phyloP scores from a whole-genome alignment of 2,329 filamentous ascomycete genomes.

The Orbilia javanica region DNA sequence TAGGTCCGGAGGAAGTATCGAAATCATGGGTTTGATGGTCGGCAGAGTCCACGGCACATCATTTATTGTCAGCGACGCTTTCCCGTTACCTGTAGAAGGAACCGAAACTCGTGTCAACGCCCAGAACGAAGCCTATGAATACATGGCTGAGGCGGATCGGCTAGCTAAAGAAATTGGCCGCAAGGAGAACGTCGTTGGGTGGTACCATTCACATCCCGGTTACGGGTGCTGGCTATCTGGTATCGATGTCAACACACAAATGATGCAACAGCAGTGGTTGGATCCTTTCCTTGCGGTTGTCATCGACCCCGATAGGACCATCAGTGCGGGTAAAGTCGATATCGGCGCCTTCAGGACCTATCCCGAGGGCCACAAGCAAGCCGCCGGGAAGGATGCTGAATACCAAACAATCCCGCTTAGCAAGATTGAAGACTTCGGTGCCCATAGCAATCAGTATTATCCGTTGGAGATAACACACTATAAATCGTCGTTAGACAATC shows the following conservation, averaged over 20 bases:
- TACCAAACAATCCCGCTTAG: slow-evolving; percentile 86
- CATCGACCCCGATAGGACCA: slow-evolving; percentile 94
- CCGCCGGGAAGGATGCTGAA: slow-evolving; percentile 70
- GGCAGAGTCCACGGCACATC: slow-evolving; percentile 86
- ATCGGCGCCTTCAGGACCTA: slow-evolving; percentile 97
- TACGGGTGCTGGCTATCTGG: slow-evolving; percentile 98
- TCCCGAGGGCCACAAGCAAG: slow-evolving; percentile 77
- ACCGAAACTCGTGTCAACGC: slow-evolving; percentile 99
- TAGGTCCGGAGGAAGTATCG: slow-evolving; percentile 88
- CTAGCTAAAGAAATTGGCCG: slow-evolving; percentile 77
- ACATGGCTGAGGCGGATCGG: slow-evolving; percentile 87
- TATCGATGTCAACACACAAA: slow-evolving; percentile 92
- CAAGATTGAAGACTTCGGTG: slow-evolving; percentile 96
- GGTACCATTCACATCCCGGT: slow-evolving; percentile 98
- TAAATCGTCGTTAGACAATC: slow-evolving; percentile 90
- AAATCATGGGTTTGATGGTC: slow-evolving; percentile 95
- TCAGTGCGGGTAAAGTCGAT: slow-evolving; percentile 93
- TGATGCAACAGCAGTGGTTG: slow-evolving; percentile 83
- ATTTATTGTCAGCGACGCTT: slow-evolving; percentile 93
- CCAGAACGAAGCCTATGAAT: slow-evolving; percentile 95
- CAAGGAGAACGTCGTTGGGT: slow-evolving; percentile 92
- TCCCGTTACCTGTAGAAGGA: slow-evolving; percentile 92
- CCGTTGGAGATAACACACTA: slow-evolving; percentile 90
- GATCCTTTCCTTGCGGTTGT: slow-evolving; percentile 97
- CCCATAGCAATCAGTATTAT: slow-evolving; percentile 91